These are phyloP conservation scores for Fragaria ananassa DNA, from an alignment of 306 rosid genomes.

Conservation along the genomic window DNA sequence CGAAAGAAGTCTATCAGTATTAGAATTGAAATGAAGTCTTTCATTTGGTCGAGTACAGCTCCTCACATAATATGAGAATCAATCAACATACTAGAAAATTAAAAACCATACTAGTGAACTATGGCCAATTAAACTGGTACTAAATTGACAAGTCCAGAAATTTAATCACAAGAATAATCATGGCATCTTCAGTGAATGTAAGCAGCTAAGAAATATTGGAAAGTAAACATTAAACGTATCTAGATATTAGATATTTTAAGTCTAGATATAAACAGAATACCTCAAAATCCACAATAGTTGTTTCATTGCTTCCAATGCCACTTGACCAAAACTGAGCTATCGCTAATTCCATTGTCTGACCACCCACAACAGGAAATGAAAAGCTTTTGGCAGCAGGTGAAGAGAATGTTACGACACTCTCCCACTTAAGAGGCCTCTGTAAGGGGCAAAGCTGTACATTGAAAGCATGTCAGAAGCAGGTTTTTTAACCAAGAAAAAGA, in stretches of 20 bases:
- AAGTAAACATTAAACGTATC: slow-evolving; percentile 4
- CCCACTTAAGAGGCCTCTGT: slow-evolving; percentile 87
- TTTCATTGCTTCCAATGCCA: slow-evolving; percentile 82
- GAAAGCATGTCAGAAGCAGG: slow-evolving; percentile 12
- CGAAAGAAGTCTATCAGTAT: background rate
- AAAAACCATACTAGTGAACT: background rate
- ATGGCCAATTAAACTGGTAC: background rate
- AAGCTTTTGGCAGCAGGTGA: slow-evolving; percentile 78
- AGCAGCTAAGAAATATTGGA: background rate
- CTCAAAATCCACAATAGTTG: slow-evolving; percentile 83
- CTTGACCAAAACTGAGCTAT: slow-evolving; percentile 95
- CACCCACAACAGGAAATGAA: slow-evolving; percentile 76
- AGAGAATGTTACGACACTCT: slow-evolving; percentile 58
- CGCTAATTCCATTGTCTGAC: slow-evolving; percentile 87
- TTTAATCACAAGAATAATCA: slow-evolving; percentile 16
- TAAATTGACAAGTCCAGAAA: background rate
- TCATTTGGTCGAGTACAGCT: background rate
- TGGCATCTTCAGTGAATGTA: slow-evolving; percentile 6
- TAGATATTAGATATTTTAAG: slow-evolving; percentile 19
- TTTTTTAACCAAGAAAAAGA: too few relatives aligned
- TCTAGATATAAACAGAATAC: slow-evolving; percentile 35
- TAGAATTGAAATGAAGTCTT: background rate
- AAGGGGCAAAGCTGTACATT: slow-evolving; percentile 69
- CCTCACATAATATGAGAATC: background rate
- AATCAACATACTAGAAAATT: background rate